A percentile compares a stretch with the other conserved stretches of the same genome.
phyloP scores from a whole-genome alignment of 257 asterid genomes.

The Solanum etuberosum region DNA sequence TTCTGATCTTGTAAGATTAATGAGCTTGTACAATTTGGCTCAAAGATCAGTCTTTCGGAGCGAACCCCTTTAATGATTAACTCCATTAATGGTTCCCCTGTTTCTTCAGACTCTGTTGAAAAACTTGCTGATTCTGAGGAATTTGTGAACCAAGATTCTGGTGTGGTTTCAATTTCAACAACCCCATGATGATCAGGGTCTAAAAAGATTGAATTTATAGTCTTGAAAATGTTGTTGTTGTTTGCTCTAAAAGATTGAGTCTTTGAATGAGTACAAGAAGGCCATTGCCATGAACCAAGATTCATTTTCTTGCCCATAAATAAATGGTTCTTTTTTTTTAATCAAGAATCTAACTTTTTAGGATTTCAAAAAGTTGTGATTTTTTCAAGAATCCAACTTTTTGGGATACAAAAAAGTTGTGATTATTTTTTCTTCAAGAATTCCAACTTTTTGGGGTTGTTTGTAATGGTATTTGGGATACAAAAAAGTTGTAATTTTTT shows the following conservation, averaged over 20 bases:
- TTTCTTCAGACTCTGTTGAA: slow-evolving; percentile 28
- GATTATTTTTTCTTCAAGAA: not conserved
- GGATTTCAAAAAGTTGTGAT: not conserved
- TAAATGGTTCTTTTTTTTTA: too few relatives aligned
- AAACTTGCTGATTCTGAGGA: slow-evolving; percentile 42
- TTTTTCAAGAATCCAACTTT: not conserved
- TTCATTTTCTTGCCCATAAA: slow-evolving; percentile 13
- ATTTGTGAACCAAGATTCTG: slow-evolving; percentile 61
- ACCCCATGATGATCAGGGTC: slow-evolving; percentile 19
- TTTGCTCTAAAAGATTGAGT: slow-evolving; percentile 22
- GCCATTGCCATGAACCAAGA: slow-evolving; percentile 25
- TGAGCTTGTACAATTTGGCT: slow-evolving; percentile 16
- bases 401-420: not conserved
- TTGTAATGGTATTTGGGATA: not conserved
- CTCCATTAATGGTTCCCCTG: not conserved
- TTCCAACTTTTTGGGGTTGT: not conserved
- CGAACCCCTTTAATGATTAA: slow-evolving; percentile 5
- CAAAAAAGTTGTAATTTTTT: not conserved
- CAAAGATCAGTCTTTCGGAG: slow-evolving; percentile 13
- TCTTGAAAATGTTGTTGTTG: slow-evolving; percentile 27
- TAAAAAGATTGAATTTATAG: slow-evolving; percentile 57
- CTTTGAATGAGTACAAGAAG: slow-evolving; percentile 23
- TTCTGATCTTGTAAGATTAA: not conserved
- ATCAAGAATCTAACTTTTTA: not conserved
- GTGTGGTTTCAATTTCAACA: slow-evolving; percentile 21